Percentiles rank a stretch among this genome's conserved stretches.
Conservation (phyloP, 495 filamentous ascomycete species). For the Trichocladium uniseriatum region DNA sequence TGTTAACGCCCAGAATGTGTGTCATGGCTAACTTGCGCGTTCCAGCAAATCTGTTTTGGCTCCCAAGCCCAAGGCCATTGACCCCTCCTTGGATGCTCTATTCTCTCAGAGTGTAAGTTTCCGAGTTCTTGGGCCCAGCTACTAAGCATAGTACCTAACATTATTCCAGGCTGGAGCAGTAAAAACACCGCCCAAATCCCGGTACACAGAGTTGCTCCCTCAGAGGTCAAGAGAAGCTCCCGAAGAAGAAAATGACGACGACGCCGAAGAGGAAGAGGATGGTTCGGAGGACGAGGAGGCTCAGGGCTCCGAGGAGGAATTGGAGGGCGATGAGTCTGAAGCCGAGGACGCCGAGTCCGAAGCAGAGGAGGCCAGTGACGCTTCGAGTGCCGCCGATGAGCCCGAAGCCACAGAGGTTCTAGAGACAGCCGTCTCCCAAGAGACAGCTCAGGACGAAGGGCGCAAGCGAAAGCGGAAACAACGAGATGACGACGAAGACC, state of each 20-base stretch:
- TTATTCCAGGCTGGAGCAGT: conserved; percentile 55
- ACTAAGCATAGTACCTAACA: conserved; percentile 13
- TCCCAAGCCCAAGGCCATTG: conserved; percentile 47
- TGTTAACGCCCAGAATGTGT: neutral
- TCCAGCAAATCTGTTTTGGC: conserved; percentile 26
- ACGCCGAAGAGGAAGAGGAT: conserved; percentile 20
- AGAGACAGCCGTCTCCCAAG: conserved; percentile 23
- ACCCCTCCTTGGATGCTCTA: conserved; percentile 67
- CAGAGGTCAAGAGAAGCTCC: conserved; percentile 15
- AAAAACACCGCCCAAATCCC: conserved; percentile 44
- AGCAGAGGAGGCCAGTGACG: conserved; percentile 23
- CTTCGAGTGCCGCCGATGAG: conserved; percentile 28
- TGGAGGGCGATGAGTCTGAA: conserved; percentile 1
- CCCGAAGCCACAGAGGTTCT: conserved; percentile 27
- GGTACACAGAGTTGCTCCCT: conserved; percentile 35
- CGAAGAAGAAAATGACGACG: conserved; percentile 11
- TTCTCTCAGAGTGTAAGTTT: conserved; percentile 74
- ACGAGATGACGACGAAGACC: conserved; percentile 55
- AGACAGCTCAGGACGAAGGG: conserved; percentile 22
- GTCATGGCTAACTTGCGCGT: neutral
- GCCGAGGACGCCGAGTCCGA: conserved; percentile 26
- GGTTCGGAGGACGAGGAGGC: conserved; percentile 16
- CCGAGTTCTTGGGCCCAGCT: conserved; percentile 31
- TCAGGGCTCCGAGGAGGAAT: conserved; percentile 23
- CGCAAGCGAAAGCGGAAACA: conserved; percentile 70